These are phyloP conservation scores for Thuidium tamariscinum DNA, from an alignment of 225 moss, liverwort and hornwort genomes.

Conservation along the genomic window DNA sequence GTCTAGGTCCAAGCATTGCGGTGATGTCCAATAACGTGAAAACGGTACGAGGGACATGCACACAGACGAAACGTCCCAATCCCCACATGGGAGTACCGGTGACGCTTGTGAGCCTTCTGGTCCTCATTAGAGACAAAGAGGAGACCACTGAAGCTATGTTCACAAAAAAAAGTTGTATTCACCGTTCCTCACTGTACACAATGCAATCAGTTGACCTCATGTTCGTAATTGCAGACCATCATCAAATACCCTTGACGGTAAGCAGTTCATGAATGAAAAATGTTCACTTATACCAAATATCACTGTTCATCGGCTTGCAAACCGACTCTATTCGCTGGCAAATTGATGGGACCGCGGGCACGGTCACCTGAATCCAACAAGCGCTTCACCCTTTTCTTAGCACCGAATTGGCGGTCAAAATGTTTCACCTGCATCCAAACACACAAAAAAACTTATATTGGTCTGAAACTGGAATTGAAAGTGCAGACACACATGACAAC, in stretches of 20 bases:
- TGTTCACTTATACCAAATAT: not conserved
- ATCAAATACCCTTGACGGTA: not conserved
- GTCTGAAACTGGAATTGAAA: not conserved
- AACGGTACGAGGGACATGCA: not conserved
- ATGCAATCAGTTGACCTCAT: not conserved
- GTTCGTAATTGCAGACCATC: not conserved
- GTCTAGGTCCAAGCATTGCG: not conserved
- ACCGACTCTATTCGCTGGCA: constrained; percentile 36
- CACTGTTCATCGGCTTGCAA: constrained; percentile 33
- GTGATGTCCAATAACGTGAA: not conserved
- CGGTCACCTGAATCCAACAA: constrained; percentile 51
- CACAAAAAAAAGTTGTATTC: not conserved
- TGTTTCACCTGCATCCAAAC: constrained; percentile 55
- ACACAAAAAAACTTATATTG: not conserved
- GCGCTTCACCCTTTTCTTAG: constrained; percentile 53
- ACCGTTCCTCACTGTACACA: constrained; percentile 11
- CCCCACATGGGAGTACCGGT: not conserved
- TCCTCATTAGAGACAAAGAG: not conserved
- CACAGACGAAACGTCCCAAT: not conserved
- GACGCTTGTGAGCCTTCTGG: not conserved
- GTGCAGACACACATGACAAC: not conserved
- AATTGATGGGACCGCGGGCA: constrained; percentile 34
- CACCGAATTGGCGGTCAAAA: constrained; percentile 70
- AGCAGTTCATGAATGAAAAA: not conserved
- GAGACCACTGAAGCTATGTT: not conserved